Percentiles rank a stretch among this genome's conserved stretches.
These are phyloP conservation scores for Diaporthe sp. DNA, from an alignment of 2,329 filamentous ascomycete species.

Conservation along the genomic window DNA sequence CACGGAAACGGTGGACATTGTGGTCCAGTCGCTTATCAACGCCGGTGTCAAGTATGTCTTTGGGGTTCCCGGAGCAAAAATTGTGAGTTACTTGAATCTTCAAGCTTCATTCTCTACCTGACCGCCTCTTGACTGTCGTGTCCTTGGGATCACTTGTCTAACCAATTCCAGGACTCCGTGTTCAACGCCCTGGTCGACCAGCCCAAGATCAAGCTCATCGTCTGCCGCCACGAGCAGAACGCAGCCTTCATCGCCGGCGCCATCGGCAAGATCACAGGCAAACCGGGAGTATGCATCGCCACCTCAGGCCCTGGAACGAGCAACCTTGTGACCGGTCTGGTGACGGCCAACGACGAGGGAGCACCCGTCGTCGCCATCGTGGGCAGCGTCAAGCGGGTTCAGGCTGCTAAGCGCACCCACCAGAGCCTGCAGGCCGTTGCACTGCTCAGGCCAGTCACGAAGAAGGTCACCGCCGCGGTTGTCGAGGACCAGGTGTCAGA, in stretches of 20 bases:
- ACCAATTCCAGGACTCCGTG: conserved; percentile 53
- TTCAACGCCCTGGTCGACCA: conserved; percentile 62
- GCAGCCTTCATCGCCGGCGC: conserved; percentile 65
- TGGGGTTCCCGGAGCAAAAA: conserved; percentile 62
- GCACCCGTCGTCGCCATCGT: conserved; percentile 63
- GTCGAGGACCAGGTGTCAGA: conserved; percentile 63
- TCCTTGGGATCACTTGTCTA: neutral
- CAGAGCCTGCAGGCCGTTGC: conserved; percentile 61
- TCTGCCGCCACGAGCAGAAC: conserved; percentile 65
- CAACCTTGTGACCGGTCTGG: conserved; percentile 61
- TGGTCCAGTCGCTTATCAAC: conserved; percentile 49
- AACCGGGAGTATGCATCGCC: conserved; percentile 61
- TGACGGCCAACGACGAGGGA: conserved; percentile 63
- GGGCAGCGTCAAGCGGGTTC: conserved; percentile 59
- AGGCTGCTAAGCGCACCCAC: conserved; percentile 61
- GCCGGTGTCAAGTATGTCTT: conserved; percentile 62
- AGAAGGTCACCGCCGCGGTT: conserved; percentile 57
- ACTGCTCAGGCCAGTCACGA: conserved; percentile 59
- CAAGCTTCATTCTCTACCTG: neutral
- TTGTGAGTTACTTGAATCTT: conserved; percentile 43
- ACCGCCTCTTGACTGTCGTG: neutral
- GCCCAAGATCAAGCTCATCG: conserved; percentile 60
- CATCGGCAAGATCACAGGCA: conserved; percentile 60
- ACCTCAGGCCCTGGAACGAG: conserved; percentile 63
- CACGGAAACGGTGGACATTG: conserved; percentile 48